Conservation (phyloP, 2,329 filamentous ascomycete species). For the Blastomyces gilchristii region DNA sequence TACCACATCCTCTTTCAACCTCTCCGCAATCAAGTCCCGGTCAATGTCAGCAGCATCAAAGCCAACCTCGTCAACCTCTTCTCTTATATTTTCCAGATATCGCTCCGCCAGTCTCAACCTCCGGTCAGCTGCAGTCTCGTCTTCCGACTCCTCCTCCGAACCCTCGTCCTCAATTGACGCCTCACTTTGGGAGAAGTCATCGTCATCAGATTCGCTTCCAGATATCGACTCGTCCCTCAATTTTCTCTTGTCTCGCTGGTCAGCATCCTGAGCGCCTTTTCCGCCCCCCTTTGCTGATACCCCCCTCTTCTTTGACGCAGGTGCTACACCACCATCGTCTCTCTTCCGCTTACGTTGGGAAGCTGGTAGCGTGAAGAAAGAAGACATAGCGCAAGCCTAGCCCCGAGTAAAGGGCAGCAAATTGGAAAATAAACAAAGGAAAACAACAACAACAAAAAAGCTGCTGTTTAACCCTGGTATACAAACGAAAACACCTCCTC, state of each 20-base stretch:
- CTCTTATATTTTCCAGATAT: conserved; percentile 81
- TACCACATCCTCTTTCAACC: conserved; percentile 78
- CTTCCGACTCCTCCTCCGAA: conserved; percentile 53
- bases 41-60: conserved; percentile 95
- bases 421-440: neutral
- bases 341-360: conserved; percentile 88
- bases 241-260: conserved; percentile 28
- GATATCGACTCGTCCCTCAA: conserved; percentile 72
- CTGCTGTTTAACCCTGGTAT: neutral
- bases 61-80: conserved; percentile 70
- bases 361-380: conserved; percentile 85
- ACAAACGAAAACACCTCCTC: neutral
- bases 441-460: neutral
- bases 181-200: conserved; percentile 40
- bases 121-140: conserved; percentile 82
- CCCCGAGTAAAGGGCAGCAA: neutral
- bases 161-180: conserved; percentile 40
- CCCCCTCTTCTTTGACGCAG: conserved; percentile 39
- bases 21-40: conserved; percentile 79
- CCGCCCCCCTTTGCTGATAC: conserved; percentile 27
- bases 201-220: conserved; percentile 65
- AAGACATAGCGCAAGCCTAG: conserved; percentile 55
- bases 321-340: conserved; percentile 35
- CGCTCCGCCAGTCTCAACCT: conserved; percentile 78
- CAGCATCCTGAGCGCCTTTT: conserved; percentile 38